Evolutionary conservation across 345 rosid genomes (phyloP), one percentile per base, ranked within the genome.

Genomic region (Salix brachista): DNA sequence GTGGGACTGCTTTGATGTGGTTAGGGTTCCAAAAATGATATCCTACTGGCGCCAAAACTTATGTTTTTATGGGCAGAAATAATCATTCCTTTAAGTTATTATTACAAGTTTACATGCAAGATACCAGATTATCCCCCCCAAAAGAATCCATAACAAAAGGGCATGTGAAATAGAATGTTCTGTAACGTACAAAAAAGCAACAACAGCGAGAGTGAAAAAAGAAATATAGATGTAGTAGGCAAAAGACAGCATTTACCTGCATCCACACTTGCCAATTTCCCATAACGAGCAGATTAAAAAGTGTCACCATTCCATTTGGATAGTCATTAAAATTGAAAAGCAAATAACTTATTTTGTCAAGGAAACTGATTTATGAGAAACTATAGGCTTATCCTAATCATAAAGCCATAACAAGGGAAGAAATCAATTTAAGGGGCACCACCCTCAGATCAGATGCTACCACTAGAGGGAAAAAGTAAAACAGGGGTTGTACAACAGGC

Each of bases 221-320:
- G 11, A 36, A 26, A 65, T 26, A 72, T 12, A 64, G 16, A 65
- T 4, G 3, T 28, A 78, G 42, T 64, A 75, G 56, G 56, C 60
- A 36, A 37, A 5, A 46, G 64, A 19, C 34, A 75, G 23, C 19
- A 41, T 30, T 56, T 88, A 93, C 99, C 98, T 96, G 86, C 94
- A 96, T 92, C 98, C 98, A 96, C 1, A 54, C 81, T 83, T 96
- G 99, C 99, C 99, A 93, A 73, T 92, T 92, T 39, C 89, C 89
- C 99, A 93, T 54, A 19, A 96, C 98, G 76, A 96, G 84, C 90
- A 93, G 80, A 85, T 91, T 93, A 84, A 96, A 96, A 65, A 96
- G 97, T 7, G 98, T 92, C 81, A 96, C 91, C 98, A 96, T 96
- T 69, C 99, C 99, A 80, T 91, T 96, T 73, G 99, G 98, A 81